phyloP scores from a whole-genome alignment of 768 basidiomycete species.

The Suillus cothurnatus region DNA sequence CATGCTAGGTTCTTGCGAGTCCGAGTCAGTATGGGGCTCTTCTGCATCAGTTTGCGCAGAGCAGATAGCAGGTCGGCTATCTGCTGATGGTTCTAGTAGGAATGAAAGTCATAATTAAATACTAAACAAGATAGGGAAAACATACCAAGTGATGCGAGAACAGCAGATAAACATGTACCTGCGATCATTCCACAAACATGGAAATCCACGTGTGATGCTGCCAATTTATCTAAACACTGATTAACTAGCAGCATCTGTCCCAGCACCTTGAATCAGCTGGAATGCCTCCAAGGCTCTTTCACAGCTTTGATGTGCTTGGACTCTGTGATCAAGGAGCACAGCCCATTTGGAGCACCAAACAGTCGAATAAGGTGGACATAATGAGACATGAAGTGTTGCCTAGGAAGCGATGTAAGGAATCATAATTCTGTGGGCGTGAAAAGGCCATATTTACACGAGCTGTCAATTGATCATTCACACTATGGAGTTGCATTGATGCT shows the following conservation, averaged over 20 bases:
- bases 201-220: slow-evolving; percentile 22
- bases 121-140: too few relatives aligned
- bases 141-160: too few relatives aligned
- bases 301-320: slow-evolving; percentile 38
- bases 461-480: too few relatives aligned
- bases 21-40: too few relatives aligned
- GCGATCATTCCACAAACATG: slow-evolving; percentile 22
- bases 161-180: slow-evolving; percentile 1
- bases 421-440: too few relatives aligned
- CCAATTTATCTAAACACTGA: slow-evolving; percentile 29
- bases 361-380: slow-evolving; percentile 23
- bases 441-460: too few relatives aligned
- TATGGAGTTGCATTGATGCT: too few relatives aligned
- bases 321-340: slow-evolving; percentile 39
- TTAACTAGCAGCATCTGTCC: slow-evolving; percentile 32
- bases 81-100: too few relatives aligned
- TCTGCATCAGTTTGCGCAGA: too few relatives aligned
- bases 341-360: slow-evolving; percentile 37
- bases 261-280: slow-evolving; percentile 27
- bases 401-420: slow-evolving; percentile 30
- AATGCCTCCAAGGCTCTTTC: slow-evolving; percentile 35
- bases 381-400: slow-evolving; percentile 34
- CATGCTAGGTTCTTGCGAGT: too few relatives aligned
- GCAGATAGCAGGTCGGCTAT: too few relatives aligned
- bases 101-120: too few relatives aligned